A percentile compares a stretch with the other conserved stretches of the same genome.
These are phyloP conservation scores for Penicillium sp. DNA, from an alignment of 2,329 filamentous ascomycete species.

Conservation along the genomic window DNA sequence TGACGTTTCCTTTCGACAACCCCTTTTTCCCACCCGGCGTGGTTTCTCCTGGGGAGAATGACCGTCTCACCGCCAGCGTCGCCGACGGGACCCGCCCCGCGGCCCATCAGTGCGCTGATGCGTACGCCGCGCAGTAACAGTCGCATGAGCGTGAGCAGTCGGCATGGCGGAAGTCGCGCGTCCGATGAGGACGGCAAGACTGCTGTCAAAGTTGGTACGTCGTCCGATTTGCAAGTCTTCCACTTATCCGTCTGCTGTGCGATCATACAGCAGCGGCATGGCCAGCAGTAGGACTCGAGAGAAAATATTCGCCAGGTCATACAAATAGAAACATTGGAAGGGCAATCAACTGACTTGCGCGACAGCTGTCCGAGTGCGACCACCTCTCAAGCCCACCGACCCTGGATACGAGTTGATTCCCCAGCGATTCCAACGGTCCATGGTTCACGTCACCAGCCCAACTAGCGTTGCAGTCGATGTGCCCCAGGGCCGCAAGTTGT, in stretches of 20 bases:
- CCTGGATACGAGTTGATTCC: slow-evolving; percentile 94
- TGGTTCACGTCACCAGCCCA: slow-evolving; percentile 83
- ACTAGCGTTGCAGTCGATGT: slow-evolving; percentile 88
- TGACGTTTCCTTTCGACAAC: slow-evolving; percentile 2
- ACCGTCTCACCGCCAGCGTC: slow-evolving; percentile 71
- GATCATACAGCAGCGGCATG: background rate
- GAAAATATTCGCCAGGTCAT: background rate
- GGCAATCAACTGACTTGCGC: slow-evolving; percentile 1
- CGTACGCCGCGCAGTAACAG: slow-evolving; percentile 77
- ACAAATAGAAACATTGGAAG: background rate
- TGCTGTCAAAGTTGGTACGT: slow-evolving; percentile 91
- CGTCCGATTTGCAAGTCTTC: slow-evolving; percentile 36
- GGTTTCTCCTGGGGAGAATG: slow-evolving; percentile 49
- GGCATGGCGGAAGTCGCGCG: slow-evolving; percentile 73
- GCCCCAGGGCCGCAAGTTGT: slow-evolving; percentile 88
- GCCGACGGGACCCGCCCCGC: slow-evolving; percentile 59
- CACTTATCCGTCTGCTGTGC: slow-evolving; percentile 8
- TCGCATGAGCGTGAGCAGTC: slow-evolving; percentile 79
- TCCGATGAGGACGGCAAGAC: slow-evolving; percentile 90
- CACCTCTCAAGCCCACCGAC: slow-evolving; percentile 77
- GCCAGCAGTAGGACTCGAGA: background rate
- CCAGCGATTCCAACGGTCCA: slow-evolving; percentile 89
- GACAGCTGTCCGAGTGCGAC: slow-evolving; percentile 87
- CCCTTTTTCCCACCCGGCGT: slow-evolving; percentile 21
- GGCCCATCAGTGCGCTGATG: slow-evolving; percentile 81